Base-by-base conservation (phyloP, 768 basidiomycete genomes). In the Lepiota venenata region DNA sequence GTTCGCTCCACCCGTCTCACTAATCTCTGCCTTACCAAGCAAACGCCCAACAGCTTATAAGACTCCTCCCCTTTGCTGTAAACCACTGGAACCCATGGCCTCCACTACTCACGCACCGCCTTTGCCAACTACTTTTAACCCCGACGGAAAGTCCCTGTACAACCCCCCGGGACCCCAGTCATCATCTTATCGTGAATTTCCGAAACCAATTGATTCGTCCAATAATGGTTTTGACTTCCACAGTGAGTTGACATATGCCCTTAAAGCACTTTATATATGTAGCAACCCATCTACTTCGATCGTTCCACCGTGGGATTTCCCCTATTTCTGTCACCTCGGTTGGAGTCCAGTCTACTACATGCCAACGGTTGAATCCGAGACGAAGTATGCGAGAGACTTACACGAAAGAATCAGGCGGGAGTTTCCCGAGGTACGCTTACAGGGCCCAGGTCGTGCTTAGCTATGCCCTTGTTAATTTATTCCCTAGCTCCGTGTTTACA, bases 151-250 rank as follows among this genome's bases (percentile, higher is more conserved):
- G 62, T 83, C 80, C 0, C 65, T 83, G 22, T 68, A 65, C 64
- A 84, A 84, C 61, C 69, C 69, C 0, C 76, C 80, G 1, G 69
- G 66, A 2, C 68, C 69, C 20, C 71, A 64, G 57, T 86, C 87
- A 0, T 20, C 70, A 1, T 74, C 77, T 0, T 88, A 88, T 58
- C 69, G 78, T 9, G 57, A 68, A 8, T 85, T 86, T 57, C 82
- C 81, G 0, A 55, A 73, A 8, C 85, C 83, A 5, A 82, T 88
- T 52, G 67, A 70, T 43, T 55, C 75, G 1, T 70, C 72, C 32
- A 78, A 79, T 46, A 79, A 84, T 45, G 85, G 82, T 0, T 88
- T 88, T 58, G 87, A 89, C 66, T 88, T 89, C 61, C 87, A 89
- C 62, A 77, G 87, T 84, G 55, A 68, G 83, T 63, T 20, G 35